Base-by-base conservation (phyloP, 257 asterid species). In the Nicotiana sylvestris region DNA sequence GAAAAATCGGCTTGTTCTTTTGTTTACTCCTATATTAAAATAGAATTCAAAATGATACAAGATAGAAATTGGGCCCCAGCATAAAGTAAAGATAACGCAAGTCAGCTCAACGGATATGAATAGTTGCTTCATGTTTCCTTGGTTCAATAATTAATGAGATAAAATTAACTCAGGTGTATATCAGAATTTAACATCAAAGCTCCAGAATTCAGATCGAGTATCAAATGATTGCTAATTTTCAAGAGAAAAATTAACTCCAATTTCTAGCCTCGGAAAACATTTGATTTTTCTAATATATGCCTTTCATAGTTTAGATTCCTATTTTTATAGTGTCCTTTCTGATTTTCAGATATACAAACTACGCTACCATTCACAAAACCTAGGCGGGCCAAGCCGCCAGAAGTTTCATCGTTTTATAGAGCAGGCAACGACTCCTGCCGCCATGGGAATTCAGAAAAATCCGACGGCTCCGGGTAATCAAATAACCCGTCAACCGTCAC, bases 401-500 rank as follows among this genome's bases (percentile, higher is more conserved):
- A 70, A n/a, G 17, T 43, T 43, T 72, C 78, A 46, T 72, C 32
- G 5, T 18, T 68, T 82, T 39, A 87, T 65, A 85, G 15, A 57
- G 91, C 91, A 1, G 89, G 84, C 35, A 82, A 85, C 0, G 90
- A 87, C 30, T 87, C 90, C 66, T 86, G 86, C 74, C 79, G 85
- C 87, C 88, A 87, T 12, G 80, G 65, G 6, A 77, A 51, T 4
- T 84, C 90, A 46, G 87, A 70, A 66, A 81, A 81, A 12, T 83
- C 91, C 17, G 84, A 68, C 33, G 66, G 53, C 11, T 89, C 90
- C 12, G 81, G 18, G 21, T 78, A 81, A 70, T 87, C 90, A 57
- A 89, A 87, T 43, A 87, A n/a, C 13, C 86, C 90, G 25, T 69
- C 88, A 1, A 88, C 84, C 2, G 88, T 65, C 53, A 84, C 88